Percentiles rank a stretch among this genome's conserved stretches.
Conservation (phyloP, 805 yeast genomes). For the Candida multigemmis region DNA sequence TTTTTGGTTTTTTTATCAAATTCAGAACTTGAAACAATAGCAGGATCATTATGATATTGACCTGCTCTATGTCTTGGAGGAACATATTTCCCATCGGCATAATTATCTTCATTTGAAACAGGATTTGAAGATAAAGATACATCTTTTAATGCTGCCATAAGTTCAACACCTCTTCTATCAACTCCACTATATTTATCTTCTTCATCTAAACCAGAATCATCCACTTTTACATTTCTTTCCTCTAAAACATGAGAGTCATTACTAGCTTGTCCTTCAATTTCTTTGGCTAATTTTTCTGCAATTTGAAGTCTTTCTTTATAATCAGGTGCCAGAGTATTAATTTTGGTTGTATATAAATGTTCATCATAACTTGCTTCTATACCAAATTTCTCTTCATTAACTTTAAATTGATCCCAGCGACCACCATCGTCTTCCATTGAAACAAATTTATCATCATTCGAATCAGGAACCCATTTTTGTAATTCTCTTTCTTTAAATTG, state of each 20-base stretch:
- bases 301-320: conserved; percentile 52
- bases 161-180: conserved; percentile 46
- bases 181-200: conserved; percentile 96
- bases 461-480: conserved; percentile 78
- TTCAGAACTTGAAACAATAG: conserved; percentile 50
- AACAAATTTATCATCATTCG: conserved; percentile 11
- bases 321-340: conserved; percentile 64
- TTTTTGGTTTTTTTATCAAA: conserved; percentile 7
- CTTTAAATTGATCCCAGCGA: conserved; percentile 90
- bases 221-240: conserved; percentile 73
- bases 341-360: conserved; percentile 73
- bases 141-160: conserved; percentile 37
- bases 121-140: conserved; percentile 12
- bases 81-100: conserved; percentile 31
- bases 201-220: conserved; percentile 85
- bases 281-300: conserved; percentile 76
- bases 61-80: conserved; percentile 52
- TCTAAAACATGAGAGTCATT: conserved; percentile 82
- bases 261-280: conserved; percentile 64
- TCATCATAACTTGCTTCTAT: conserved; percentile 80
- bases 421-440: conserved; percentile 23
- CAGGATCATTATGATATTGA: conserved; percentile 52
- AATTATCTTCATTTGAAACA: conserved; percentile 7
- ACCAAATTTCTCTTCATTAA: conserved; percentile 84
- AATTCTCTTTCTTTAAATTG: conserved; percentile 59